Percentiles rank a stretch among this genome's conserved stretches.
phyloP scores from a whole-genome alignment of 2,329 filamentous ascomycete genomes.

The Coniochaeta pulveracea region DNA sequence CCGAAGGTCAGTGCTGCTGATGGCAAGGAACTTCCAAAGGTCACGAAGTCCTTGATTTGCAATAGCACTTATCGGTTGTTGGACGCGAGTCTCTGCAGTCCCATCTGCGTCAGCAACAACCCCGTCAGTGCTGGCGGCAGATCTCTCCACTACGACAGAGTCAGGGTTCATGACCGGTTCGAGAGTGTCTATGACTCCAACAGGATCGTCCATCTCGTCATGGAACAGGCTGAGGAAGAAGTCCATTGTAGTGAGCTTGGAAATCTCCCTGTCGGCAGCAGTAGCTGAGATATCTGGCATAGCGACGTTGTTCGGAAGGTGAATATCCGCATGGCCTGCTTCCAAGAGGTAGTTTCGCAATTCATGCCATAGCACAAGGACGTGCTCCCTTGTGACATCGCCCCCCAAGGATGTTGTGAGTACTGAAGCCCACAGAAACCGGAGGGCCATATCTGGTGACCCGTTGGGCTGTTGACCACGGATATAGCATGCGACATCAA shows the following conservation, averaged over 20 bases:
- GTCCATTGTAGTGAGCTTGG: slow-evolving; percentile 87
- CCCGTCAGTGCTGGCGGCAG: slow-evolving; percentile 7
- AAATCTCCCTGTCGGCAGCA: slow-evolving; percentile 85
- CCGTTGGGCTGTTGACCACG: too few relatives aligned
- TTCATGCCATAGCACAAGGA: slow-evolving; percentile 47
- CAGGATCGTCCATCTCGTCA: slow-evolving; percentile 67
- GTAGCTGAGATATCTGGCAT: slow-evolving; percentile 77
- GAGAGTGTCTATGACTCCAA: slow-evolving; percentile 78
- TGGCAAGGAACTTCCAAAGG: slow-evolving; percentile 74
- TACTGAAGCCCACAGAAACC: slow-evolving; percentile 47
- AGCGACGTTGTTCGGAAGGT: slow-evolving; percentile 71
- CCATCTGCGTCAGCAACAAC: slow-evolving; percentile 11
- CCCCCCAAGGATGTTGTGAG: slow-evolving; percentile 40
- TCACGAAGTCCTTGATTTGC: slow-evolving; percentile 54
- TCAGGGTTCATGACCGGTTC: slow-evolving; percentile 81
- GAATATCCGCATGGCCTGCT: slow-evolving; percentile 32
- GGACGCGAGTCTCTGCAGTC: slow-evolving; percentile 11
- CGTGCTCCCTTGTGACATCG: slow-evolving; percentile 42
- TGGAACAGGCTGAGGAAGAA: slow-evolving; percentile 90
- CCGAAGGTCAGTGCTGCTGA: slow-evolving; percentile 70
- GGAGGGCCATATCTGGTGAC: slow-evolving; percentile 33
- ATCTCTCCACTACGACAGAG: slow-evolving; percentile 33
- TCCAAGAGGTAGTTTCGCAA: slow-evolving; percentile 38
- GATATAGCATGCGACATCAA: slow-evolving; percentile 35
- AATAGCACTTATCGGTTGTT: slow-evolving; percentile 35